A percentile compares a stretch with the other conserved stretches of the same genome.
phyloP scores from a whole-genome alignment of 2,329 filamentous ascomycete species.

The Clonostachys sp. region DNA sequence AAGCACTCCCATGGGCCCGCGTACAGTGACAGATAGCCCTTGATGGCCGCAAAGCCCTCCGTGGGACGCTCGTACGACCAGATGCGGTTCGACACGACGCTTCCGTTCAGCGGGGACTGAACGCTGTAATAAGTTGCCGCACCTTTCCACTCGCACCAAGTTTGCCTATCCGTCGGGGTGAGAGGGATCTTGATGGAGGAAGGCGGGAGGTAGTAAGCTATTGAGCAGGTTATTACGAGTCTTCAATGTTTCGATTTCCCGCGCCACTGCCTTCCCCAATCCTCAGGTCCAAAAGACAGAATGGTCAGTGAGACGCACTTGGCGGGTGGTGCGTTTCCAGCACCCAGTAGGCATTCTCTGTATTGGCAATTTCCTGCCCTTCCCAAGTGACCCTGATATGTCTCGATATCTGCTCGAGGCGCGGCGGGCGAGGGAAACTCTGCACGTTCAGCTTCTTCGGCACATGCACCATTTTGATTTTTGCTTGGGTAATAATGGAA shows the following conservation, averaged over 20 bases:
- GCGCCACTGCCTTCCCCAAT: no score
- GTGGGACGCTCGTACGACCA: conserved; percentile 57
- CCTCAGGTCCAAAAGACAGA: no score
- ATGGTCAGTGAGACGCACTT: conserved; percentile 29
- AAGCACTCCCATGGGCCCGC: conserved; percentile 58
- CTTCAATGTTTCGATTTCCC: not conserved
- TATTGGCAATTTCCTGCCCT: conserved; percentile 50
- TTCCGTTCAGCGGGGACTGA: conserved; percentile 25
- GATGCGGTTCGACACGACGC: conserved; percentile 42
- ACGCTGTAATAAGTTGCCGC: conserved; percentile 53
- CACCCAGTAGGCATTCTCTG: conserved; percentile 55
- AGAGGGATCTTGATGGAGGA: conserved; percentile 41
- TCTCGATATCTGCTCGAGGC: conserved; percentile 45
- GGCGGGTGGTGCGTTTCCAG: conserved; percentile 60
- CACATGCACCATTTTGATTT: not conserved
- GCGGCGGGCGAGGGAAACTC: conserved; percentile 53
- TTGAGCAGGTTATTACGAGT: not conserved
- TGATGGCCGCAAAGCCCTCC: conserved; percentile 43
- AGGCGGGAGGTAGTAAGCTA: conserved; percentile 57
- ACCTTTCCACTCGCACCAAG: conserved; percentile 60
- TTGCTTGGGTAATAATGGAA: not conserved
- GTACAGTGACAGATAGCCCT: conserved; percentile 54
- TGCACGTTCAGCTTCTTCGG: conserved; percentile 46
- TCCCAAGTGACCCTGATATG: conserved; percentile 54
- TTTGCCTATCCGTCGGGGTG: conserved; percentile 32